phyloP scores from a whole-genome alignment of 2,329 filamentous ascomycete genomes.

The Pseudopyrenochaeta lycopersici region DNA sequence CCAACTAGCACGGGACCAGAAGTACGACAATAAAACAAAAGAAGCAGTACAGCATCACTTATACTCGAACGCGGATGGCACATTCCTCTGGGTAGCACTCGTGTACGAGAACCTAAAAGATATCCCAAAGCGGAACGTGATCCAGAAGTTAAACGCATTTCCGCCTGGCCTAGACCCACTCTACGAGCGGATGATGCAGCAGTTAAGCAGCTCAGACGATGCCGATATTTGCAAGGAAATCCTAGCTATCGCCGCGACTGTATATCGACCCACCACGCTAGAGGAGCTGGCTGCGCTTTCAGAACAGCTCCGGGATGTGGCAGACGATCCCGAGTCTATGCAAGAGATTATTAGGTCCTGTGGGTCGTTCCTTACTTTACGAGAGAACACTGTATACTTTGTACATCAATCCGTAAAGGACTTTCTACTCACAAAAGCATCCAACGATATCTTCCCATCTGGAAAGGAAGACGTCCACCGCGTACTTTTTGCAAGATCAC shows the following conservation, averaged over 20 bases:
- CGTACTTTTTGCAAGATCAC: conserved; percentile 35
- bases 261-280: no score
- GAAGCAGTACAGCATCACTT: conserved; percentile 30
- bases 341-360: conserved; percentile 43
- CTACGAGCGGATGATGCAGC: conserved; percentile 52
- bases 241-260: conserved; percentile 54
- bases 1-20: conserved; percentile 35
- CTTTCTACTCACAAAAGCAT: conserved; percentile 39
- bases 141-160: conserved; percentile 32
- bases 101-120: conserved; percentile 47
- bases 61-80: no score
- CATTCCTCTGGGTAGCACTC: no score
- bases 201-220: conserved; percentile 43
- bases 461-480: conserved; percentile 20
- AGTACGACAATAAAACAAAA: conserved; percentile 51
- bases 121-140: conserved; percentile 16
- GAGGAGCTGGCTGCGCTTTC: conserved; percentile 43
- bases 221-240: conserved; percentile 45
- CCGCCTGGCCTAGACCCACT: conserved; percentile 49
- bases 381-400: conserved; percentile 28
- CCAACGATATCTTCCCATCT: conserved; percentile 38
- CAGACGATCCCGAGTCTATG: conserved; percentile 3
- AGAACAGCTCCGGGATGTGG: conserved; percentile 13
- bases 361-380: conserved; percentile 43
- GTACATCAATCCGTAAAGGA: conserved; percentile 58